A percentile compares a stretch with the other conserved stretches of the same genome.
phyloP scores from a whole-genome alignment of 768 basidiomycete genomes.

The Pleurotus sapidus region DNA sequence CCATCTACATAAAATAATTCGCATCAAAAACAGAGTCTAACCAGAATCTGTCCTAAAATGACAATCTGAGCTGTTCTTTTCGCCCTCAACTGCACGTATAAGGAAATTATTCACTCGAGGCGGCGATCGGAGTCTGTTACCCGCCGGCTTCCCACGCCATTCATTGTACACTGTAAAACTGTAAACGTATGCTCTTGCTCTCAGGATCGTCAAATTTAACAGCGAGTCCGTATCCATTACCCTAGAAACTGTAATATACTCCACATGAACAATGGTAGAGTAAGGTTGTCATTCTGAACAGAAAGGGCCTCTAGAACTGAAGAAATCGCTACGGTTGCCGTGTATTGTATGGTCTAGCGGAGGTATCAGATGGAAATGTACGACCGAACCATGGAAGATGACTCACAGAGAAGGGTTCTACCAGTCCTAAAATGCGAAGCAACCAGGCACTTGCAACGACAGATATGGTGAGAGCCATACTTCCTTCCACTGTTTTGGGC shows the following conservation, averaged over 20 bases:
- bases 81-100: neutral
- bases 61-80: too few relatives aligned
- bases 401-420: constrained; percentile 77
- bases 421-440: constrained; percentile 66
- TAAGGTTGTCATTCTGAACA: constrained; percentile 96
- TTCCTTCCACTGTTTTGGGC: constrained; percentile 91
- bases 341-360: constrained; percentile 63
- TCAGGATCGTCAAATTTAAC: neutral
- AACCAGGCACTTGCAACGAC: constrained; percentile 68
- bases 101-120: constrained; percentile 2
- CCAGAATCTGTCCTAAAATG: too few relatives aligned
- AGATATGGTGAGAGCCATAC: constrained; percentile 73
- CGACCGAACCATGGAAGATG: neutral
- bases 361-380: neutral
- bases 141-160: constrained; percentile 5
- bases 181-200: neutral
- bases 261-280: constrained; percentile 96
- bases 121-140: neutral
- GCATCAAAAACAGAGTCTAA: too few relatives aligned
- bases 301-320: constrained; percentile 87
- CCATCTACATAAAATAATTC: too few relatives aligned
- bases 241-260: constrained; percentile 68
- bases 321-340: constrained; percentile 56
- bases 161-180: constrained; percentile 6
- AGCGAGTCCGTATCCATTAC: constrained; percentile 14